These are phyloP conservation scores for Primulina huaijiensis DNA, from an alignment of 257 asterid species.

Conservation along the genomic window DNA sequence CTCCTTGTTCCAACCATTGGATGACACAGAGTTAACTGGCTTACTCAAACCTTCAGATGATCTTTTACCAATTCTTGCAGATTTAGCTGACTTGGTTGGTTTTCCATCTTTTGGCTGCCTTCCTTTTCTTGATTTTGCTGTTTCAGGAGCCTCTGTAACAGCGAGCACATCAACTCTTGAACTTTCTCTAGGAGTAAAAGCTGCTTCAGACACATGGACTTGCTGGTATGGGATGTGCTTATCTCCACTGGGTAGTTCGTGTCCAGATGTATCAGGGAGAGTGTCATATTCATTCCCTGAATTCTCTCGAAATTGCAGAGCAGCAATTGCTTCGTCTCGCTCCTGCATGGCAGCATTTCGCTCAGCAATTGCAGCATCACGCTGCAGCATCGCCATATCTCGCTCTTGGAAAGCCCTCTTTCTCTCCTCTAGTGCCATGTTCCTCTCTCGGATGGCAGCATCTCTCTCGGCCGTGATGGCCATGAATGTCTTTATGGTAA, in stretches of 20 bases:
- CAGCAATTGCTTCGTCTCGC: conserved; percentile 68
- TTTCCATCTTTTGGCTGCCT: conserved; percentile 54
- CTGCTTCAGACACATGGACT: conserved; percentile 36
- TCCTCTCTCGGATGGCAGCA: conserved; percentile 88
- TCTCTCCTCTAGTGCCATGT: conserved; percentile 95
- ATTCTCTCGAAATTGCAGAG: conserved; percentile 52
- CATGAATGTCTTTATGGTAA: conserved; percentile 79
- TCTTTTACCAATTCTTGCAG: conserved; percentile 48
- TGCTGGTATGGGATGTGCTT: conserved; percentile 52
- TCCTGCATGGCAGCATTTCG: conserved; percentile 75
- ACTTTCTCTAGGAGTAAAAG: conserved; percentile 45
- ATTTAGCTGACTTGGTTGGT: conserved; percentile 39
- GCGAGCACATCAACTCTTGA: conserved; percentile 33
- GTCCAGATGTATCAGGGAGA: conserved; percentile 45
- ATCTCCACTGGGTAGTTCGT: conserved; percentile 42
- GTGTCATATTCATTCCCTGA: conserved; percentile 43
- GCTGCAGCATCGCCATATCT: conserved; percentile 86
- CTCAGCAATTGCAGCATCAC: conserved; percentile 91
- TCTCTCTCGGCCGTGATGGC: conserved; percentile 92
- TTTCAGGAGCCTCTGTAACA: conserved; percentile 44
- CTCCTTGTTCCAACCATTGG: conserved; percentile 43
- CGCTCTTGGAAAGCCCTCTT: conserved; percentile 87
- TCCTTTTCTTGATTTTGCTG: conserved; percentile 49
- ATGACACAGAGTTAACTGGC: conserved; percentile 38
- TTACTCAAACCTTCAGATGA: conserved; percentile 42